A percentile compares a stretch with the other conserved stretches of the same genome.
phyloP scores from a whole-genome alignment of 1,284 basidiomycete genomes.

The Puccinia novopanici region DNA sequence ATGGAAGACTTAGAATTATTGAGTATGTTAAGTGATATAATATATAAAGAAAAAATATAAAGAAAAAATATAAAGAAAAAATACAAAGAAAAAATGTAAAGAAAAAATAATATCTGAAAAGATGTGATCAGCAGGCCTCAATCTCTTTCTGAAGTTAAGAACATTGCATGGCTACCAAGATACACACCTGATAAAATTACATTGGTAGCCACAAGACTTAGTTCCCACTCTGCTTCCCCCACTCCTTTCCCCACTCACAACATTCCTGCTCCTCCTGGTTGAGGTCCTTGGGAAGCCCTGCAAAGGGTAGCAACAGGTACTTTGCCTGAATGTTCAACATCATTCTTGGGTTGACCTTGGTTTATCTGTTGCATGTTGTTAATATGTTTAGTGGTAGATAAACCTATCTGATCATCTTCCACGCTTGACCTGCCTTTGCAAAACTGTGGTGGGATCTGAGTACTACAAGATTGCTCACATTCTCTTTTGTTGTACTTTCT shows the following conservation, averaged over 20 bases:
- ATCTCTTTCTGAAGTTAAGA: too few relatives aligned
- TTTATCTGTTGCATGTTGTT: conserved; percentile 1
- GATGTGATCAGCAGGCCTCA: too few relatives aligned
- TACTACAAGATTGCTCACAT: conserved; percentile 4
- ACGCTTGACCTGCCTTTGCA: conserved; percentile 16
- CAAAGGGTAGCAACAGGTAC: conserved; percentile 5
- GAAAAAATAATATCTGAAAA: too few relatives aligned
- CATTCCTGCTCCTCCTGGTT: background rate
- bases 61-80: too few relatives aligned
- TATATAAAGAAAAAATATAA: too few relatives aligned
- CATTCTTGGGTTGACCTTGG: background rate
- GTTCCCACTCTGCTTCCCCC: too few relatives aligned
- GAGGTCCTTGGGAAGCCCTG: background rate
- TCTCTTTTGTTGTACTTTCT: background rate
- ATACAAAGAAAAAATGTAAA: too few relatives aligned
- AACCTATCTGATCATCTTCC: background rate
- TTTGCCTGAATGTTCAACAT: conserved; percentile 1
- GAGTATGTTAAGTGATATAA: too few relatives aligned
- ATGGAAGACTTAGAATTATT: too few relatives aligned
- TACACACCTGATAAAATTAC: too few relatives aligned
- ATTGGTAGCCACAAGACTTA: too few relatives aligned
- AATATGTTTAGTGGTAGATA: background rate
- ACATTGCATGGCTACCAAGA: too few relatives aligned
- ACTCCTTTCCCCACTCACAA: conserved; percentile 8
- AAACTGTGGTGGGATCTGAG: conserved; percentile 6